Evolutionary conservation across 139 green algal genomes (phyloP), one percentile per base, ranked within the genome.

Genomic region (Tetradesmus lagerheimii): DNA sequence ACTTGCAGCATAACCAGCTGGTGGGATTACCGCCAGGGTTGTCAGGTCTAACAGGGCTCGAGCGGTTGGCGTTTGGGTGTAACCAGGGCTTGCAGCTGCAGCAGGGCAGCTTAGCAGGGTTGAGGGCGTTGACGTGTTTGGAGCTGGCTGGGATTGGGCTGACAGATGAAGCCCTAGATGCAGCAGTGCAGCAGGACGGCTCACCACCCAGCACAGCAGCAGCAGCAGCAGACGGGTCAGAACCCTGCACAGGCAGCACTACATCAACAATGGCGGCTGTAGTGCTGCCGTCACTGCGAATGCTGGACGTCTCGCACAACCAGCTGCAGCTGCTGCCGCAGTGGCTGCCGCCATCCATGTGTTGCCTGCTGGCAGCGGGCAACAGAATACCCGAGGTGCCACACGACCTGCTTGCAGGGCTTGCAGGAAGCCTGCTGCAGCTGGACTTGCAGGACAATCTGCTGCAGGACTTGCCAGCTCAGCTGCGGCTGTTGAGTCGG

Each of bases 401-500:
- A 18, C 16, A 14, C 4, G 64, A 29, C 27, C 34, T 88, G 27
- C 76, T 74, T 39, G 39, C 31, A 31, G 34, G n/a, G 23, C 39
- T 80, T 12, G 75, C 34, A 14, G 14, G 83, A 25, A 38, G 4
- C 2, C 12, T 88, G 38, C 37, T 6, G 12, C 14, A 39, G 64
- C 45, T 89, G 85, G 71, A 89, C 20, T 27, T 89, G n/a, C 85
- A 89, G 23, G 38, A 67, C 84, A 89, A 89, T 43, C 4, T 53
- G 38, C 23, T 89, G 85, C 5, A 66, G 4, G 45, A 57, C 11
- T 14, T 89, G 41, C 85, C 67, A 16, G 34, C 29, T 14, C 53
- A 75, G 64, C 45, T 89, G 29, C 62, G 29, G 16, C 12, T 27
- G 43, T 29, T 84, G 71, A 45, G 50, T 25, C n/a, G 29, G 25